These are phyloP conservation scores for Populus deltoides DNA, from an alignment of 345 rosid genomes.

Conservation along the genomic window DNA sequence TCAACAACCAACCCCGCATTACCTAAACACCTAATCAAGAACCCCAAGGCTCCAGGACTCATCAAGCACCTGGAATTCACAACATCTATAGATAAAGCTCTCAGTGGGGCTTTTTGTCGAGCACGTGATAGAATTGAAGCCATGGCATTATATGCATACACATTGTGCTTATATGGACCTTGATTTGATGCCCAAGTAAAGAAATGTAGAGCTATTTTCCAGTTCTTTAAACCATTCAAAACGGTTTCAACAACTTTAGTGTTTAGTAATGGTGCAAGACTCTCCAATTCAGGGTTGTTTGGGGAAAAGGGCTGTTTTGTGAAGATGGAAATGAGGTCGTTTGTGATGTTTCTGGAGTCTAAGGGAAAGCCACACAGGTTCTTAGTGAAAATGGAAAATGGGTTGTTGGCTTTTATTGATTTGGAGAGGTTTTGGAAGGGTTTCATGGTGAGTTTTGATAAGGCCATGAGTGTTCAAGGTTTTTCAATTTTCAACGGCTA, in stretches of 20 bases:
- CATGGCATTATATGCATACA: slow-evolving; percentile 81
- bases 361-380: slow-evolving; percentile 24
- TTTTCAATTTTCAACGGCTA: neutral
- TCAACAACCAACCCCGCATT: slow-evolving; percentile 58
- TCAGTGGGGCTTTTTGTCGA: slow-evolving; percentile 82
- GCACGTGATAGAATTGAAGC: slow-evolving; percentile 82
- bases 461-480: slow-evolving; percentile 2
- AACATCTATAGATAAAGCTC: slow-evolving; percentile 41
- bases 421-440: slow-evolving; percentile 17
- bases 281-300: slow-evolving; percentile 43
- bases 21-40: slow-evolving; percentile 72
- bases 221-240: slow-evolving; percentile 44
- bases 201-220: slow-evolving; percentile 56
- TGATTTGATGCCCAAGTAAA: slow-evolving; percentile 70
- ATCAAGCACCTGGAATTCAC: slow-evolving; percentile 52
- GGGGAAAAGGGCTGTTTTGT: slow-evolving; percentile 45
- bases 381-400: slow-evolving; percentile 18
- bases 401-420: slow-evolving; percentile 4
- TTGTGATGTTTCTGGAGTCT: slow-evolving; percentile 31
- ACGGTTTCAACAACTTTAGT: slow-evolving; percentile 65
- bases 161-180: slow-evolving; percentile 54
- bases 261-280: slow-evolving; percentile 53
- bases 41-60: slow-evolving; percentile 81
- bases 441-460: slow-evolving; percentile 4
- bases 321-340: slow-evolving; percentile 50